These are phyloP conservation scores for Trametes sanguinea DNA, from an alignment of 768 basidiomycete genomes.

Conservation along the genomic window DNA sequence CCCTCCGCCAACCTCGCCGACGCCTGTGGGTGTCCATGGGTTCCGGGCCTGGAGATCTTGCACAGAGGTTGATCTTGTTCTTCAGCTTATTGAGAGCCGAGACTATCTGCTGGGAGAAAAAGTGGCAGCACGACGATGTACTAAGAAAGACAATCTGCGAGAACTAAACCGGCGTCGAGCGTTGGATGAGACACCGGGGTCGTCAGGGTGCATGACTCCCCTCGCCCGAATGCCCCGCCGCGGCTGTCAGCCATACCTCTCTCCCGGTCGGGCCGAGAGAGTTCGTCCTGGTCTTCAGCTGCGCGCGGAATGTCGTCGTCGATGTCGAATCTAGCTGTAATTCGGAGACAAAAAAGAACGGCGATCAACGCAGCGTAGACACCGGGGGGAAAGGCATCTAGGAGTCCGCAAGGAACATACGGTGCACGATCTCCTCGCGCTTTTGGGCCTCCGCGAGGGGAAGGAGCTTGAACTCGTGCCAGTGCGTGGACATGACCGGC, in stretches of 20 bases:
- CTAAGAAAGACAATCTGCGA: background rate
- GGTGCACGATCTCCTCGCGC: slow-evolving; percentile 15
- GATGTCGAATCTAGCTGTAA: background rate
- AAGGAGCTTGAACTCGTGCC: slow-evolving; percentile 16
- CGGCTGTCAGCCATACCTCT: slow-evolving; percentile 7
- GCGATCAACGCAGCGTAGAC: slow-evolving; percentile 1
- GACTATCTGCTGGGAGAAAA: background rate
- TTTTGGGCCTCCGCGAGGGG: slow-evolving; percentile 6
- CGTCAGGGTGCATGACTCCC: slow-evolving; percentile 2
- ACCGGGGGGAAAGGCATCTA: background rate
- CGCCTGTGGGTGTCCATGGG: background rate
- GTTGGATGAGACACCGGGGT: slow-evolving; percentile 2
- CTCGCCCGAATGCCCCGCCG: slow-evolving; percentile 1
- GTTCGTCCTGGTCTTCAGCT: slow-evolving; percentile 7
- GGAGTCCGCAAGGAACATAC: slow-evolving; percentile 5
- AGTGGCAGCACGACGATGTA: background rate
- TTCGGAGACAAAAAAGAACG: background rate
- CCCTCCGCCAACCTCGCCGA: slow-evolving; percentile 8
- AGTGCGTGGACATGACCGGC: background rate
- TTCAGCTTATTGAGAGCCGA: background rate
- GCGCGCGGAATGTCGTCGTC: background rate
- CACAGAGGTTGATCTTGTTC: no score
- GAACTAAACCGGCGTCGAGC: slow-evolving; percentile 2
- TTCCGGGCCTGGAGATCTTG: no score
- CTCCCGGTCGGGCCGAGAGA: slow-evolving; percentile 8